Conservation (phyloP, 1,284 basidiomycete genomes). For the Stygiomarasmius scandens region DNA sequence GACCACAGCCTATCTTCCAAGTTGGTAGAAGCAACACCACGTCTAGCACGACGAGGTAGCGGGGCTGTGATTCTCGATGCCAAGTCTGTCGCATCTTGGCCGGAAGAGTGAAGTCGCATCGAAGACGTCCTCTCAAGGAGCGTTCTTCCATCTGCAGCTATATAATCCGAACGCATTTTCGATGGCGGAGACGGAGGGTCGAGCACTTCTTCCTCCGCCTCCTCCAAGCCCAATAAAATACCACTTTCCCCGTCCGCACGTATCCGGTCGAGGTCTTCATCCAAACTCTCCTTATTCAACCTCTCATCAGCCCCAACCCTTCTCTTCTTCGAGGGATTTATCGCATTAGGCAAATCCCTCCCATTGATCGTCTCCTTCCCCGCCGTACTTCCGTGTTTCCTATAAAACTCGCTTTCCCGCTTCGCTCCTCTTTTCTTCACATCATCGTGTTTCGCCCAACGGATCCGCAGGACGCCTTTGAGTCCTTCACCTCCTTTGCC, state of each 20-base stretch:
- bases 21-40: slow-evolving; percentile 5
- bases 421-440: slow-evolving; percentile 75
- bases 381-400: slow-evolving; percentile 64
- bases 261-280: slow-evolving; percentile 13
- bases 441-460: slow-evolving; percentile 70
- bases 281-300: slow-evolving; percentile 10
- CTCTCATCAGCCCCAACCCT: slow-evolving; percentile 19
- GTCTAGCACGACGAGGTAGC: slow-evolving; percentile 41
- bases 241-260: slow-evolving; percentile 22
- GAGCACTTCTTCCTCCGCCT: slow-evolving; percentile 24
- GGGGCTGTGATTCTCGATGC: slow-evolving; percentile 47
- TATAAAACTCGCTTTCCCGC: slow-evolving; percentile 73
- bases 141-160: slow-evolving; percentile 49
- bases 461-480: slow-evolving; percentile 65
- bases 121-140: slow-evolving; percentile 58
- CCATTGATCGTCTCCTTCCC: slow-evolving; percentile 36
- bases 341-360: slow-evolving; percentile 19
- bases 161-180: slow-evolving; percentile 68
- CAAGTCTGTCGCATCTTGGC: slow-evolving; percentile 32
- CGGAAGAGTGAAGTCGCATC: slow-evolving; percentile 38
- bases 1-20: slow-evolving; percentile 15
- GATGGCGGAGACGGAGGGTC: slow-evolving; percentile 49
- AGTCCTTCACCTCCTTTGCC: slow-evolving; percentile 65
- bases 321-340: slow-evolving; percentile 35
- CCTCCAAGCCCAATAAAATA: too few relatives aligned